phyloP scores from a whole-genome alignment of 768 basidiomycete genomes.

The Glaciozyma antarctica region DNA sequence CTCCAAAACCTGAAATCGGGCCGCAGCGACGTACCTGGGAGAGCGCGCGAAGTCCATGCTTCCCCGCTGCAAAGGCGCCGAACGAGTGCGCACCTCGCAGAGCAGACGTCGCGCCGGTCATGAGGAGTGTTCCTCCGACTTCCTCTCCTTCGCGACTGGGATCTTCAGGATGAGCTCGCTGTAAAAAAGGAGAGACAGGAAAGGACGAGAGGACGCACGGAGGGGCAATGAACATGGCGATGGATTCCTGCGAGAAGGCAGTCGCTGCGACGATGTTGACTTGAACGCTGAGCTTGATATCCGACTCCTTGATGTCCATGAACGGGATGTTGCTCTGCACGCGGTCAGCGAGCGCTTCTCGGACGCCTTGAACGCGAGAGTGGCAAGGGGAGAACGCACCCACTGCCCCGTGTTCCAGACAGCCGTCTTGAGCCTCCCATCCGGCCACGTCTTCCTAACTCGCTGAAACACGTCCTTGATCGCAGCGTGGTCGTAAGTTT shows the following conservation, averaged over 20 bases:
- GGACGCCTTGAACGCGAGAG: no score
- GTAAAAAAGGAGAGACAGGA: no score
- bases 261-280: slow-evolving; percentile 26
- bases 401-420: slow-evolving; percentile 32
- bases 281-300: slow-evolving; percentile 13
- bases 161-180: no score
- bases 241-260: slow-evolving; percentile 16
- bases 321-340: slow-evolving; percentile 26
- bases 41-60: background rate
- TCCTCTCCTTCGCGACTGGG: background rate
- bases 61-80: slow-evolving; percentile 28
- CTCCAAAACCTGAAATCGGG: no score
- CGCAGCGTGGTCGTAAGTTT: slow-evolving; percentile 6
- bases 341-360: background rate
- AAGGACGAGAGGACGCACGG: background rate
- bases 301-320: slow-evolving; percentile 19
- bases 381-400: background rate
- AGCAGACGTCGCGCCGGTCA: slow-evolving; percentile 27
- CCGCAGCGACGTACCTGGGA: background rate
- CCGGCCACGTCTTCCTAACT: slow-evolving; percentile 9
- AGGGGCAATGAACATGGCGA: slow-evolving; percentile 7
- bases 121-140: slow-evolving; percentile 19
- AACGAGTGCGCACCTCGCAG: slow-evolving; percentile 16
- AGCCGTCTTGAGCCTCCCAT: slow-evolving; percentile 10
- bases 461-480: slow-evolving; percentile 6